These are phyloP conservation scores for Carex littledalei DNA, from an alignment of 176 grass and related monocot genomes.

Conservation along the genomic window DNA sequence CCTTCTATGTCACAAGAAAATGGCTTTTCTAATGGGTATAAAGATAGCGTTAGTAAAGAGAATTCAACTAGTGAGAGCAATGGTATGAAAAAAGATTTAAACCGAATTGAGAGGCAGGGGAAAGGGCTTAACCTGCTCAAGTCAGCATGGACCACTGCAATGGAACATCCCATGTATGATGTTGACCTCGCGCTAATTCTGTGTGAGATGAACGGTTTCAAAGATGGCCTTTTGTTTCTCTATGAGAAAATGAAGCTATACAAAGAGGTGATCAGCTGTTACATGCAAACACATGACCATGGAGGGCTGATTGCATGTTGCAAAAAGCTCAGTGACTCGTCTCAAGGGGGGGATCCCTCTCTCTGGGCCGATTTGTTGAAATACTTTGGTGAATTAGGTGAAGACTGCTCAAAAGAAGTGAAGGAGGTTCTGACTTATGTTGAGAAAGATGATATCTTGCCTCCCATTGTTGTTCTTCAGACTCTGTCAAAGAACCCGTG, in stretches of 20 bases:
- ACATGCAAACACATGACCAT: conserved; percentile 95
- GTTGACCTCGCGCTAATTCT: conserved; percentile 84
- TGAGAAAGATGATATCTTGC: conserved; percentile 88
- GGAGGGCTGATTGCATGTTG: conserved; percentile 92
- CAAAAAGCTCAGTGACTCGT: conserved; percentile 85
- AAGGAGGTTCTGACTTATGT: conserved; percentile 91
- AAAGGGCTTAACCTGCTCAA: conserved; percentile 82
- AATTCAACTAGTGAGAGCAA: conserved; percentile 34
- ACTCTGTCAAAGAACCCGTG: conserved; percentile 81
- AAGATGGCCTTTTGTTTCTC: conserved; percentile 81
- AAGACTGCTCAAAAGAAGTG: conserved; percentile 96
- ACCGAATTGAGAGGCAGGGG: conserved; percentile 52
- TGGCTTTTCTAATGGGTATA: conserved; percentile 29
- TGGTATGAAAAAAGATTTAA: conserved; percentile 35
- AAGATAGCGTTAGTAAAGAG: conserved; percentile 47
- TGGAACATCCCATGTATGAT: conserved; percentile 87
- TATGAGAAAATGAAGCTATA: conserved; percentile 94
- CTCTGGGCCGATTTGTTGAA: conserved; percentile 92
- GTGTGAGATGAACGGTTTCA: conserved; percentile 85
- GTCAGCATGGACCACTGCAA: conserved; percentile 74
- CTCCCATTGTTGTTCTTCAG: conserved; percentile 84
- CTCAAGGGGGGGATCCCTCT: conserved; percentile 78
- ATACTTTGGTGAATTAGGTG: conserved; percentile 84
- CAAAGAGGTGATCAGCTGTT: conserved; percentile 95
- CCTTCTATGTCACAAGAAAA: conserved; percentile 76